Evolutionary conservation across 2,329 filamentous ascomycete genomes (phyloP), one percentile per base, ranked within the genome.

Genomic region (Ophiostoma perfectum): DNA sequence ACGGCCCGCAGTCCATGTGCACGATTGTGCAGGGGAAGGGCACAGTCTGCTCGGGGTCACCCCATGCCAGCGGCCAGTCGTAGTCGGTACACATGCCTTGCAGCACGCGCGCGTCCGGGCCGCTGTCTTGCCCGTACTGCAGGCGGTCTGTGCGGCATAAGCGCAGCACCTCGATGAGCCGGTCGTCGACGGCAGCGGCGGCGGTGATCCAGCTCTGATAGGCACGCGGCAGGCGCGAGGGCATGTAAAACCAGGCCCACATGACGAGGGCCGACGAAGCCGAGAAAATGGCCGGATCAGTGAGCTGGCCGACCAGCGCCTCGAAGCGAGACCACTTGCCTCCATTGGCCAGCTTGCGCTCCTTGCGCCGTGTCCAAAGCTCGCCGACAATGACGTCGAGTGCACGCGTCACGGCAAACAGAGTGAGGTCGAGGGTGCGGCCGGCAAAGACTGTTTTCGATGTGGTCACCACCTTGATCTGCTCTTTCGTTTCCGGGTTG

Each of bases 201-300:
- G 88, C 87, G 55, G 84, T 86, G 73, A 96, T 95, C 92, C 92
- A 96, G 75, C 88, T 89, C 74, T 88, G 89, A 79, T 96, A 96
- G 55, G 88, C 83, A 41, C 80, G 82, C 2, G 92, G 92, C 1
- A 96, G 83, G 27, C 86, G 83, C 47, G 86, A 82, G 0, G 92
- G 91, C 9, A 81, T 77, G 79, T 94, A 96, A 76, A 96, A 89
- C 90, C 91, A 96, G 18, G 91, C 85, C 89, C 91, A 94, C 92
- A 96, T 96, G 72, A 96, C 88, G 49, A 91, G 79, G 36, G 88
- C 89, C 52, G 86, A 88, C 27, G 90, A 93, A 45, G 83, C 77
- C 62, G 89, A 86, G 76, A 96, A 96, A 18, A 93, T 79, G 5
- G 84, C 78, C 4, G 90, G 85, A 74, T 94, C 90, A n/a, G 86